A percentile compares a stretch with the other conserved stretches of the same genome.
These are phyloP conservation scores for Penicillium sp. DNA, from an alignment of 2,329 filamentous ascomycete genomes.

Conservation along the genomic window DNA sequence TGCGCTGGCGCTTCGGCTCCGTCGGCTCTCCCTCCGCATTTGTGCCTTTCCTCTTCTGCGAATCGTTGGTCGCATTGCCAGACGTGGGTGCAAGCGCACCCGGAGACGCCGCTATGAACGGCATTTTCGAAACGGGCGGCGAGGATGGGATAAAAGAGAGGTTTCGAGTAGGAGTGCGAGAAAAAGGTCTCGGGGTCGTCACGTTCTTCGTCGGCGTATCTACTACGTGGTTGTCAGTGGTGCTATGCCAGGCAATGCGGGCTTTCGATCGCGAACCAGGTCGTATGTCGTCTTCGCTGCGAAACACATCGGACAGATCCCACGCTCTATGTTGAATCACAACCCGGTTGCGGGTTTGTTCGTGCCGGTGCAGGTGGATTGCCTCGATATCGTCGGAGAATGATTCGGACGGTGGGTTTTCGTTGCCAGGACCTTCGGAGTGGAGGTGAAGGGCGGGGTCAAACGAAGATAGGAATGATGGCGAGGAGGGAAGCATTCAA, in stretches of 20 bases:
- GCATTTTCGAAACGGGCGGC: conserved; percentile 35
- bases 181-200: conserved; percentile 10
- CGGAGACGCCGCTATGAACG: conserved; percentile 44
- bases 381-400: conserved; percentile 42
- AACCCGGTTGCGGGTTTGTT: conserved; percentile 35
- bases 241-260: not conserved
- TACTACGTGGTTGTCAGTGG: conserved; percentile 12
- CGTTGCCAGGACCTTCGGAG: conserved; percentile 38
- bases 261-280: conserved; percentile 24
- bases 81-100: conserved; percentile 34
- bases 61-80: conserved; percentile 32
- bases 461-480: conserved; percentile 46
- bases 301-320: conserved; percentile 42
- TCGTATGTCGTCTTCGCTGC: conserved; percentile 41
- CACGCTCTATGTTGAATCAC: conserved; percentile 44
- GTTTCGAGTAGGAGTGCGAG: conserved; percentile 12
- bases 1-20: conserved; percentile 40
- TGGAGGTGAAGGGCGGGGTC: conserved; percentile 50
- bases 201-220: conserved; percentile 38
- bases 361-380: conserved; percentile 31
- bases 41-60: conserved; percentile 42
- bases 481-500: conserved; percentile 35
- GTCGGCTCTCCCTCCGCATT: conserved; percentile 20
- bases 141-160: conserved; percentile 30
- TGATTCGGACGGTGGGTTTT: conserved; percentile 29